A percentile compares a stretch with the other conserved stretches of the same genome.
phyloP scores from a whole-genome alignment of 257 asterid species.

The Apocynum venetum region DNA sequence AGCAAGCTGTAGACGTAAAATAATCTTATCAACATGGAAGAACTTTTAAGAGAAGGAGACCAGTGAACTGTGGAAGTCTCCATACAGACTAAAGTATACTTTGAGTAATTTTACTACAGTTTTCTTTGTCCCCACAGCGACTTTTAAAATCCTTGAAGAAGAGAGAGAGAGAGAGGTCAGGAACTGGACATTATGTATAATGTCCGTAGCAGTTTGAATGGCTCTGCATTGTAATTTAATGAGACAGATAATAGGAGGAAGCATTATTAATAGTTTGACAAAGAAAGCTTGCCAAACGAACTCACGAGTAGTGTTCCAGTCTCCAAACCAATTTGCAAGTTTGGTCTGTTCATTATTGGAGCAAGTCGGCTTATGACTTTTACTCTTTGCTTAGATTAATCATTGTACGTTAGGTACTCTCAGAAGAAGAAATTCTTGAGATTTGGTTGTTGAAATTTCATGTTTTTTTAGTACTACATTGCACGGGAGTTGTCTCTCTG shows the following conservation, averaged over 20 bases:
- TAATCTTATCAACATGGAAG: background rate
- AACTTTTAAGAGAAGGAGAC: too few relatives aligned
- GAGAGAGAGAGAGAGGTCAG: background rate
- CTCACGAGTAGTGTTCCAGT: background rate
- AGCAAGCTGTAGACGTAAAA: too few relatives aligned
- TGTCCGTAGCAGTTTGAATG: background rate
- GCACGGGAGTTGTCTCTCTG: background rate
- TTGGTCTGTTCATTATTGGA: background rate
- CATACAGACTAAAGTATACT: background rate
- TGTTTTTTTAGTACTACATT: background rate
- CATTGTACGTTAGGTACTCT: slow-evolving; percentile 10
- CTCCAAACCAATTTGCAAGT: background rate
- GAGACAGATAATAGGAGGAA: background rate
- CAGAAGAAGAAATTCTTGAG: too few relatives aligned
- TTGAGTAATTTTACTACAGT: background rate
- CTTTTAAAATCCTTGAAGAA: background rate
- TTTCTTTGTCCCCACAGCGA: background rate
- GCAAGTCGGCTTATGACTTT: too few relatives aligned
- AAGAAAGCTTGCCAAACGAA: slow-evolving; percentile 7
- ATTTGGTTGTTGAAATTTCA: slow-evolving; percentile 5
- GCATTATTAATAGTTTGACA: background rate
- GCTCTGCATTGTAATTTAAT: background rate
- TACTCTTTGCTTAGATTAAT: background rate
- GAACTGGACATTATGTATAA: background rate
- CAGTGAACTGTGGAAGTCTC: background rate